Evolutionary conservation across 2,329 filamentous ascomycete genomes (phyloP), one percentile per base, ranked within the genome.

Genomic region (Coccinonectria pachysandricola): DNA sequence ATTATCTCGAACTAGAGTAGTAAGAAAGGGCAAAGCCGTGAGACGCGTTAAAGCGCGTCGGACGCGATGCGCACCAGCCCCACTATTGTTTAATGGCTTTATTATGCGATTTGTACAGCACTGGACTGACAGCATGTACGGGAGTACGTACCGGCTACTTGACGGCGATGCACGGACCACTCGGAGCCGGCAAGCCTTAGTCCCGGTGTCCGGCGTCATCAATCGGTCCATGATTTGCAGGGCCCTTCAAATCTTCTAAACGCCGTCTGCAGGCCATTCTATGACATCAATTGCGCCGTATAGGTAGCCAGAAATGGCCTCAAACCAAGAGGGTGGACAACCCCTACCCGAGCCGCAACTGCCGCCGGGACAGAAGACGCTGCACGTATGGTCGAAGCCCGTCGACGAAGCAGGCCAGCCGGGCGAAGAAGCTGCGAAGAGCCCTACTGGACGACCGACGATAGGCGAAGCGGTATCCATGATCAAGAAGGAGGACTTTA

Each of bases 401-500:
- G 37, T 52, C 31, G 48, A 19, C 34, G 28, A 42, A 37, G 21
- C 34, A 25, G 25, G 27, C 29, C 21, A 41, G 27, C 34, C 30
- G 19, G 32, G 32, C 24, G 34, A 42, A 19, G 31, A 38, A 30
- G 39, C 21, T 23, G 24, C 40, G 23, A 34, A 41, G 24, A 30
- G 37, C 3, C 31, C 31, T 24, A 48, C 42, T 26, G 28, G 41
- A 52, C 39, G 54, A 51, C 48, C 52, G 48, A 36, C 63, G 59
- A 29, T 70, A 51, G 24, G 43, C 19, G 75, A 84, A 21, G 81
- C 73, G 1, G 62, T 87, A 25, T 69, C 73, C 35, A 71, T 67
- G 24, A 75, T 88, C 35, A 75, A 75, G 35, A 49, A 65, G 19
- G 64, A 77, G 19, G 83, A 88, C 45, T 80, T 87, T 37, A 54